Conservation (phyloP, 2,329 filamentous ascomycete species). For the Diplodia corticola region DNA sequence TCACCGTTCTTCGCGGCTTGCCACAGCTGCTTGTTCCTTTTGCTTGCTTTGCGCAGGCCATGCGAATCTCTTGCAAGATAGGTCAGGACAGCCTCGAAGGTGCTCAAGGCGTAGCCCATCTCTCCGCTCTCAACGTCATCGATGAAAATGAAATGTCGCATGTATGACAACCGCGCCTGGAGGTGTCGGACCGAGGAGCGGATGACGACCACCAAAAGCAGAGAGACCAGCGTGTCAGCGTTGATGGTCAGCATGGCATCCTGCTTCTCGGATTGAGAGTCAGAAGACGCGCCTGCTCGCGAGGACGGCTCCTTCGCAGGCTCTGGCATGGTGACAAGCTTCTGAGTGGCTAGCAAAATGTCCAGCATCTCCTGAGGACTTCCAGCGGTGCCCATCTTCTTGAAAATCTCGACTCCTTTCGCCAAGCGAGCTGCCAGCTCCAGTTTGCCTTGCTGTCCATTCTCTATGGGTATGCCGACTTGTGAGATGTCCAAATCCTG, state of each 20-base stretch:
- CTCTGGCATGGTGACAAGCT: constrained; percentile 67
- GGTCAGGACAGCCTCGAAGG: constrained; percentile 88
- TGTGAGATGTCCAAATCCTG: constrained; percentile 91
- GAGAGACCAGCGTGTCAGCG: constrained; percentile 88
- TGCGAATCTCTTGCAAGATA: constrained; percentile 84
- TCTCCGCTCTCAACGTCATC: constrained; percentile 97
- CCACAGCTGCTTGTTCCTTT: constrained; percentile 84
- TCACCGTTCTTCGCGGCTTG: constrained; percentile 79
- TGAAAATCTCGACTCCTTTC: constrained; percentile 83
- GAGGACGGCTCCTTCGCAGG: constrained; percentile 47
- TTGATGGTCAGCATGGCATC: constrained; percentile 66
- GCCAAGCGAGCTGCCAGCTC: constrained; percentile 75
- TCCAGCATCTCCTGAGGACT: constrained; percentile 90
- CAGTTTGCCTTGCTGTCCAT: constrained; percentile 74
- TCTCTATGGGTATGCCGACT: constrained; percentile 83
- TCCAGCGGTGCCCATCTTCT: constrained; percentile 73
- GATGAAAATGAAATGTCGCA: constrained; percentile 96
- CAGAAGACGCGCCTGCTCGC: constrained; percentile 29
- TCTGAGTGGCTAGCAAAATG: constrained; percentile 75
- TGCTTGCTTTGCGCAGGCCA: constrained; percentile 79
- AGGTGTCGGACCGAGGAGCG: constrained; percentile 83
- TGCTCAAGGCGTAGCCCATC: constrained; percentile 93
- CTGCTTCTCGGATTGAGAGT: constrained; percentile 51
- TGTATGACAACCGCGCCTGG: constrained; percentile 87
- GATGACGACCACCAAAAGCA: constrained; percentile 90